A percentile compares a stretch with the other conserved stretches of the same genome.
phyloP scores from a whole-genome alignment of 1,139 yeast genomes.

The Entelexis paramagnoliae region DNA sequence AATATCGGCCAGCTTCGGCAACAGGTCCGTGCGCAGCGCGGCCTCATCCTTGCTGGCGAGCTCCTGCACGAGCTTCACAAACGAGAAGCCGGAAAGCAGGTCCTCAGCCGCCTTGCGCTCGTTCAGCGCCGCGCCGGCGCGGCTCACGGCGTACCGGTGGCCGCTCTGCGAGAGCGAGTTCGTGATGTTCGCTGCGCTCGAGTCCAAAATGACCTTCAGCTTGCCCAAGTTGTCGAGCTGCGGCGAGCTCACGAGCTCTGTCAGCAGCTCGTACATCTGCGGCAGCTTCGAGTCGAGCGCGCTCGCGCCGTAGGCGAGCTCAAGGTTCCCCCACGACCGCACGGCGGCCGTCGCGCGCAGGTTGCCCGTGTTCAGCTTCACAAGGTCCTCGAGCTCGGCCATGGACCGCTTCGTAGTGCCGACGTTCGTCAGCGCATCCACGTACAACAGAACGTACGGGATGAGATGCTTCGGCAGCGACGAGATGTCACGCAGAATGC shows the following conservation, averaged over 20 bases:
- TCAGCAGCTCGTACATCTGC: conserved; percentile 62
- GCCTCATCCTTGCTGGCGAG: conserved; percentile 53
- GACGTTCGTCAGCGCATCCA: conserved; percentile 69
- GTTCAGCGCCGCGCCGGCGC: conserved; percentile 56
- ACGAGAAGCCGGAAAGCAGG: conserved; percentile 59
- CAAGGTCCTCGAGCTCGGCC: conserved; percentile 75
- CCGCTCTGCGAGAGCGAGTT: conserved; percentile 79
- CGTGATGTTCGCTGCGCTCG: conserved; percentile 66
- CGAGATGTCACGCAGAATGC: conserved; percentile 40
- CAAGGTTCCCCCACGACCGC: conserved; percentile 33
- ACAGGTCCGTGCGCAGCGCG: conserved; percentile 41
- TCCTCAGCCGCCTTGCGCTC: conserved; percentile 54
- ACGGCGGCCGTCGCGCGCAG: conserved; percentile 33
- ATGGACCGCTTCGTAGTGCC: conserved; percentile 66
- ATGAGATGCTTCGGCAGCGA: conserved; percentile 49
- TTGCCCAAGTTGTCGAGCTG: conserved; percentile 62
- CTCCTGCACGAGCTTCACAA: conserved; percentile 57
- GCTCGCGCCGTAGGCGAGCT: conserved; percentile 55
- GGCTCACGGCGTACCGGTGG: conserved; percentile 68
- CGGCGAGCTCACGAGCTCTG: conserved; percentile 65
- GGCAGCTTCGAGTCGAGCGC: conserved; percentile 61
- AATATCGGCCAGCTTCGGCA: conserved; percentile 55
- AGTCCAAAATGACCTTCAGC: conserved; percentile 59
- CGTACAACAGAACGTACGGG: conserved; percentile 65
- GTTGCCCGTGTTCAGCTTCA: conserved; percentile 80